phyloP scores from a whole-genome alignment of 495 filamentous ascomycete species.

The Penicillium bovifimosum region DNA sequence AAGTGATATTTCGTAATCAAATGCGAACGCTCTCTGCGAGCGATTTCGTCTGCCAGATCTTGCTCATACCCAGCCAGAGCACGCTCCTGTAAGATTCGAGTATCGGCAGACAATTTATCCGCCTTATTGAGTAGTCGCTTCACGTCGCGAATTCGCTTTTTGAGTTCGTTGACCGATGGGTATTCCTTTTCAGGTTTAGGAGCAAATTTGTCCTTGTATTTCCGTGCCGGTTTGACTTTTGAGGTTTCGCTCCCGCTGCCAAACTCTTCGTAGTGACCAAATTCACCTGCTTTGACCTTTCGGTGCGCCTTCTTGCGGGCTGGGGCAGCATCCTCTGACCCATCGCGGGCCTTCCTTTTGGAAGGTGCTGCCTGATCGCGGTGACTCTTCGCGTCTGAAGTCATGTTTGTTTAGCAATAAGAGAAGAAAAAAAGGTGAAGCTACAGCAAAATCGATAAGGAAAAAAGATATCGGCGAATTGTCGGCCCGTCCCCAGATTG shows the following conservation, averaged over 20 bases:
- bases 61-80: constrained; percentile 70
- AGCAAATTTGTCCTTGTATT: constrained; percentile 22
- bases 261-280: constrained; percentile 9
- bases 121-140: constrained; percentile 54
- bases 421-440: constrained; percentile 1
- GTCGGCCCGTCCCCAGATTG: constrained; percentile 28
- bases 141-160: constrained; percentile 48
- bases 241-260: constrained; percentile 10
- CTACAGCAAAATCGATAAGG: constrained; percentile 16
- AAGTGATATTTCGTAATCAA: constrained; percentile 91
- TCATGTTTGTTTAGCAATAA: constrained; percentile 4
- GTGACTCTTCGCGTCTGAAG: constrained; percentile 14
- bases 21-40: constrained; percentile 55
- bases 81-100: constrained; percentile 70
- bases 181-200: constrained; percentile 30
- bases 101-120: constrained; percentile 68
- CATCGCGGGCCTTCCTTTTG: constrained; percentile 31
- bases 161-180: constrained; percentile 47
- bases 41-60: constrained; percentile 60
- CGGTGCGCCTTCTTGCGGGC: constrained; percentile 24
- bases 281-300: constrained; percentile 5
- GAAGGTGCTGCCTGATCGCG: constrained; percentile 12
- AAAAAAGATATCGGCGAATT: constrained; percentile 24
- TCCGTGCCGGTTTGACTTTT: constrained; percentile 16
- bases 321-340: constrained; percentile 17